Evolutionary conservation across 2,329 filamentous ascomycete species (phyloP).

Genomic region (Colletotrichum sidae): DNA sequence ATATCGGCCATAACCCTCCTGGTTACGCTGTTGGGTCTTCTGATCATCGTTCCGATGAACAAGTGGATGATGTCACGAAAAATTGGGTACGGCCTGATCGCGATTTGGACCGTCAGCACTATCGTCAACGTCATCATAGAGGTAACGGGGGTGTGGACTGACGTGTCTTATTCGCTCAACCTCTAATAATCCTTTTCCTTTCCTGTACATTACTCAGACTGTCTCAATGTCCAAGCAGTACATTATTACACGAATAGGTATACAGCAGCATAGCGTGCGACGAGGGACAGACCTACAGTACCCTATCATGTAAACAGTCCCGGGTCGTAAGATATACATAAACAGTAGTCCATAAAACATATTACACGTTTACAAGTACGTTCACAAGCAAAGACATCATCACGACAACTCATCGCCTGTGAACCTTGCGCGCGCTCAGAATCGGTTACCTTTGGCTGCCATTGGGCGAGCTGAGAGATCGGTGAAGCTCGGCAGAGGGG

Average conservation of each 20-base stretch:
- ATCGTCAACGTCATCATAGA: conserved; percentile 85
- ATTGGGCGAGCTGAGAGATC: not conserved
- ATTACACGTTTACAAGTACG: not conserved
- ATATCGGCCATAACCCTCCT: conserved; percentile 88
- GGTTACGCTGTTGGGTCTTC: conserved; percentile 79
- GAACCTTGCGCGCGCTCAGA: not conserved
- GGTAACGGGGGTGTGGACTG: conserved; percentile 66
- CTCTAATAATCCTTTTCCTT: conserved; percentile 9
- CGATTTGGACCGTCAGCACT: conserved; percentile 84
- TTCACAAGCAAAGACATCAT: conserved; percentile 5
- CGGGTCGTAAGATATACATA: not conserved
- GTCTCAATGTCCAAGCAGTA: conserved; percentile 18
- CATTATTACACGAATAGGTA: conserved; percentile 15
- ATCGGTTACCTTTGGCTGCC: conserved; percentile 8
- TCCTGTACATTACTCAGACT: conserved; percentile 14
- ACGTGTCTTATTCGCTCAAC: conserved; percentile 44
- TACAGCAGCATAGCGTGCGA: conserved; percentile 33
- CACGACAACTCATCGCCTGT: not conserved
- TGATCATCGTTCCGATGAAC: conserved; percentile 86
- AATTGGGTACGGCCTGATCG: conserved; percentile 85
- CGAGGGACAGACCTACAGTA: conserved; percentile 22
- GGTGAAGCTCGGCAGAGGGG: not conserved
- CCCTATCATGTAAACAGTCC: conserved; percentile 12
- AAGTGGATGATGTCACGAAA: conserved; percentile 85
- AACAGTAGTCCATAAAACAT: conserved; percentile 18